Base-by-base conservation (phyloP, 1,284 basidiomycete species). In the Cryptococcus maquisensis region DNA sequence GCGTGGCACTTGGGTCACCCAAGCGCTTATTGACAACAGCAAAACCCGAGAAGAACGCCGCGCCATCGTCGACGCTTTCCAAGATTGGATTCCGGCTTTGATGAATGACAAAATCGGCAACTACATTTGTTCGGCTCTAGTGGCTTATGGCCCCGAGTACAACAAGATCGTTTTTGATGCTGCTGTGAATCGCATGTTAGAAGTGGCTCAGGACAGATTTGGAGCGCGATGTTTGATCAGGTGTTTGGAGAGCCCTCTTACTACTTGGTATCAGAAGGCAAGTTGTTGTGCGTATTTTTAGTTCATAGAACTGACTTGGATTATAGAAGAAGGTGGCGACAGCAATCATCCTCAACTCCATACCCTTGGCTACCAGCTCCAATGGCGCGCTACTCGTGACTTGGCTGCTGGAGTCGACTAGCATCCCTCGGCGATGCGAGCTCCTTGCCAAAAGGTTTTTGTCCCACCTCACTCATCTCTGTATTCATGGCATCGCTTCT, bases 1-100 rank as follows among this genome's bases (percentile, higher is more conserved):
- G 80, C 98, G 98, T 66, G 96, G 96, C 38, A 99, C 96, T 0
- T 98, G 96, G 96, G 95, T 95, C 0, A 95, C 94, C 3, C 96
- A 98, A 76, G 96, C 95, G 81, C 94, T 98, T 69, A 98, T 98
- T 62, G 94, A 98, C 77, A 94, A 90, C 63, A 88, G 93, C 42
- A 83, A 85, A 52, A 86, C 83, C n/a, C 85, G 87, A 4, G 92
- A 96, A 58, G 95, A 98, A 73, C 82, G 92, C 53, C 81, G 81
- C 3, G 77, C 96, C 37, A 86, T 99, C 66, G 85, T 87, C 42
- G 84, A 88, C 70, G 88, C 96, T 71, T 76, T 99, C 58, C 81
- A 89, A 49, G 86, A 95, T 0, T 98, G 94, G 72, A 84, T 90
- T 7, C 96, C 96, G 45, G 91, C 95, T 15, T 81, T 99, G 28